Evolutionary conservation across 1,284 basidiomycete species (phyloP).

Genomic region (Ceratobasidium sp.): DNA sequence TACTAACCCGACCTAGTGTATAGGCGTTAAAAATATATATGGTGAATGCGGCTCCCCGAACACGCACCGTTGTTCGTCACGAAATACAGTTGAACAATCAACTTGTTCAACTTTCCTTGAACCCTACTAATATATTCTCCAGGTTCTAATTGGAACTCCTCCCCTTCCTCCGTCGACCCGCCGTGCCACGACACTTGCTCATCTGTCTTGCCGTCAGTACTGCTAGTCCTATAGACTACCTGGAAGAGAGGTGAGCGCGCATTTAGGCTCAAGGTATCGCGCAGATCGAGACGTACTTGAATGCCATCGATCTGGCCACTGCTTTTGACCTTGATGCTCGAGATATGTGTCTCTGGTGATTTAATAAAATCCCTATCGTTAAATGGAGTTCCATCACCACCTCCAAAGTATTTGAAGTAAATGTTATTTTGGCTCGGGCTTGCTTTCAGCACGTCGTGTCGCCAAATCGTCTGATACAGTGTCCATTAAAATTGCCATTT

Average conservation of each 20-base stretch:
- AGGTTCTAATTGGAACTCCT: constrained; percentile 2
- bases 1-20: not conserved
- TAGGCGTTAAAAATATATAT: not conserved
- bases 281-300: not conserved
- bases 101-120: not conserved
- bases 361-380: constrained; percentile 15
- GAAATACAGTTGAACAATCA: constrained; percentile 29
- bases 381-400: constrained; percentile 4
- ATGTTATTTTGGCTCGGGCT: not conserved
- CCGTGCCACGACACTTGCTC: not conserved
- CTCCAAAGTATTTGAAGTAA: constrained; percentile 24
- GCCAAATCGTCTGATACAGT: constrained; percentile 24
- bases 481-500: not conserved
- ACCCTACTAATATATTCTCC: constrained; percentile 16
- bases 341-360: constrained; percentile 23
- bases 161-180: constrained; percentile 4
- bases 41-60: not conserved
- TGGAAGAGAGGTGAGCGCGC: not conserved
- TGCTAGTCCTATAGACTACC: constrained; percentile 2
- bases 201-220: not conserved
- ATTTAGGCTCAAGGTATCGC: not conserved
- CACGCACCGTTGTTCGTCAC: constrained; percentile 16
- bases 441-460: not conserved
- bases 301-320: constrained; percentile 19
- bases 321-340: not conserved